Base-by-base conservation (phyloP, 176 grass and related monocot genomes). In the Phyllostachys edulis region DNA sequence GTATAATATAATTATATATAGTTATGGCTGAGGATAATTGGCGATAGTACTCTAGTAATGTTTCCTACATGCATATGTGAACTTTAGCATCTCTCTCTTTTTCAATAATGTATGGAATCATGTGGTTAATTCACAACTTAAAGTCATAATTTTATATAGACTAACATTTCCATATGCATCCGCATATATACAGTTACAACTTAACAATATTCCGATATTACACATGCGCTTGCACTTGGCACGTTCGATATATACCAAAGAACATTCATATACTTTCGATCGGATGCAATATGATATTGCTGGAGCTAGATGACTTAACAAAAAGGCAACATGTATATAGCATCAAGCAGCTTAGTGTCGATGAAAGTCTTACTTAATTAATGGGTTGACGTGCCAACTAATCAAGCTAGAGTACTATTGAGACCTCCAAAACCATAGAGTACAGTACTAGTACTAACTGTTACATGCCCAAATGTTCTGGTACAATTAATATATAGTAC, bases 351-450 rank as follows among this genome's bases (percentile, higher is more conserved):
- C 64, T 36, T 84, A 76, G 71, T 2, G 49, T 18, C 47, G 40
- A 23, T 68, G 44, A 12, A 34, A 67, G 47, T 76, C 72, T 68
- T 84, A 37, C 69, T 74, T 67, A 76, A 76, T 57, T 32, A 42
- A 79, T 44, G 8, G 42, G 24, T 49, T 50, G 26, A 21, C 5
- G 61, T 79, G 77, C 37, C 16, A 51, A 66, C 21, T 62, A 88
- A 78, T 84, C 80, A 78, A 88, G 36, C 42, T 65, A 50, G 42
- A 71, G 65, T 78, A 63, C 45, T 18, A 26, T 45, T 34, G 15
- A 47, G 54, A 12, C 17, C 57, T 63, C 44, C 56, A 55, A 41
- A 76, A 74, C 46, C 34, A 73, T 1, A 52, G 1, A 34, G 24
- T 24, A 12, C 79, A 4, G 44, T 23, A 34, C 12, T 40, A 72